These are phyloP conservation scores for Hypocrella siamensis DNA, from an alignment of 2,329 filamentous ascomycete species.

Conservation along the genomic window DNA sequence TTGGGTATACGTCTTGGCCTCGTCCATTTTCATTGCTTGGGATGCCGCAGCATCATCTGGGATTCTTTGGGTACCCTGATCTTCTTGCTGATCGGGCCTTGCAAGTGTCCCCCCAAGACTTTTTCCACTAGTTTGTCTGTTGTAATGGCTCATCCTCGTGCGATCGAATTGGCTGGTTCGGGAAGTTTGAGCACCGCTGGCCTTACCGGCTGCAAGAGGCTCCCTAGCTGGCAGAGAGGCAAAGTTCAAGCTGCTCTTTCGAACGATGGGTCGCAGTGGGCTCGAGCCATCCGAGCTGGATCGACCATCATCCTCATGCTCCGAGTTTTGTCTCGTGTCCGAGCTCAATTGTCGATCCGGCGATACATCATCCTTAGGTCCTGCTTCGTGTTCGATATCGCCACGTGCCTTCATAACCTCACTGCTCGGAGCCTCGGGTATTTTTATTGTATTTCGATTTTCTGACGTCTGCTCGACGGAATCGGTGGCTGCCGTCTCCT, in stretches of 20 bases:
- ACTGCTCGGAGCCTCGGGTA: conserved; percentile 4
- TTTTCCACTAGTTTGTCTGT: conserved; percentile 57
- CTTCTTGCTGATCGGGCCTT: conserved; percentile 26
- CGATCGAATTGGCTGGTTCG: conserved; percentile 66
- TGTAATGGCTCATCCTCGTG: conserved; percentile 57
- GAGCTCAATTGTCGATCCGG: conserved; percentile 3
- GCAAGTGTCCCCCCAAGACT: conserved; percentile 39
- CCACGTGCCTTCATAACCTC: not conserved
- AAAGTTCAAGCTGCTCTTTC: conserved; percentile 93
- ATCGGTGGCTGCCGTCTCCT: conserved; percentile 12
- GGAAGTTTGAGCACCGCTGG: conserved; percentile 56
- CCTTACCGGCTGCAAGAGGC: conserved; percentile 71
- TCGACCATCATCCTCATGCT: conserved; percentile 27
- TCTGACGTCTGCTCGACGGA: conserved; percentile 24
- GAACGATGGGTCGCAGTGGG: conserved; percentile 58
- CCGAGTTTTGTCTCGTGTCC: conserved; percentile 1
- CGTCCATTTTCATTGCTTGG: conserved; percentile 24
- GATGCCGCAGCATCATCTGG: conserved; percentile 23
- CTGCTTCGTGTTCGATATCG: not conserved
- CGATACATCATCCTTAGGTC: conserved; percentile 2
- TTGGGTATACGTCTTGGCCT: conserved; percentile 76
- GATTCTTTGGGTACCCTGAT: conserved; percentile 39
- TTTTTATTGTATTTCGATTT: conserved; percentile 29
- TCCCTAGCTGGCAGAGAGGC: conserved; percentile 84
- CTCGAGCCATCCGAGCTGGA: conserved; percentile 58